A percentile compares a stretch with the other conserved stretches of the same genome.
phyloP scores from a whole-genome alignment of 768 basidiomycete genomes.

The Tephrocybe sp. region DNA sequence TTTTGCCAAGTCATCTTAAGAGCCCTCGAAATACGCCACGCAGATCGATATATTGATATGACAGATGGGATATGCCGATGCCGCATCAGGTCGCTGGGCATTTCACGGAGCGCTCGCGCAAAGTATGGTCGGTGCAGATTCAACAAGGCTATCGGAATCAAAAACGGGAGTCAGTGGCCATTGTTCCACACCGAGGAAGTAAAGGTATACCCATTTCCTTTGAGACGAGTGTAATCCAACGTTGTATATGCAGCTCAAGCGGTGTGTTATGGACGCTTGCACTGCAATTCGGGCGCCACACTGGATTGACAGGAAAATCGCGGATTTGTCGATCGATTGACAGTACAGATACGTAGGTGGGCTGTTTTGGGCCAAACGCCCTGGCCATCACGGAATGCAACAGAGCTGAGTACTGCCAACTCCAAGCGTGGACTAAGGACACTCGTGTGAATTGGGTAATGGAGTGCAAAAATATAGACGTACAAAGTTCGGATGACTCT shows the following conservation, averaged over 20 bases:
- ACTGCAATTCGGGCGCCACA: conserved; percentile 39
- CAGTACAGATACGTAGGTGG: conserved; percentile 49
- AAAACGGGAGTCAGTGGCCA: background rate
- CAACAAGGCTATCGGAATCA: conserved; percentile 43
- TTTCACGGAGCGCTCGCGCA: conserved; percentile 61
- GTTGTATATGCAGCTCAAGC: conserved; percentile 34
- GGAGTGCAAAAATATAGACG: conserved; percentile 13
- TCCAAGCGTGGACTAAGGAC: conserved; percentile 52
- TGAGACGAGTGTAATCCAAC: conserved; percentile 38
- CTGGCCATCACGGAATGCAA: conserved; percentile 49
- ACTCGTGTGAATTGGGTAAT: background rate
- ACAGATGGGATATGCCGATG: conserved; percentile 70
- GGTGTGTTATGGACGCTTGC: conserved; percentile 10
- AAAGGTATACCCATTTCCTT: conserved; percentile 46
- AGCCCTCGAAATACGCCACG: conserved; percentile 60
- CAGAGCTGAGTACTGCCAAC: conserved; percentile 50
- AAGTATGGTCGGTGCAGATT: conserved; percentile 69
- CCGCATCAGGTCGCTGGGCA: conserved; percentile 50
- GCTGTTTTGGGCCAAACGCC: conserved; percentile 51
- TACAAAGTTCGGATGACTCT: conserved; percentile 41
- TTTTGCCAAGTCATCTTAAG: conserved; percentile 41
- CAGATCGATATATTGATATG: conserved; percentile 68
- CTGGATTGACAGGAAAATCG: conserved; percentile 51
- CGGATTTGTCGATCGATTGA: conserved; percentile 60
- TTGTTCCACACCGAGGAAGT: background rate